phyloP scores from a whole-genome alignment of 2,329 filamentous ascomycete species.

The Xylaria polymorpha region DNA sequence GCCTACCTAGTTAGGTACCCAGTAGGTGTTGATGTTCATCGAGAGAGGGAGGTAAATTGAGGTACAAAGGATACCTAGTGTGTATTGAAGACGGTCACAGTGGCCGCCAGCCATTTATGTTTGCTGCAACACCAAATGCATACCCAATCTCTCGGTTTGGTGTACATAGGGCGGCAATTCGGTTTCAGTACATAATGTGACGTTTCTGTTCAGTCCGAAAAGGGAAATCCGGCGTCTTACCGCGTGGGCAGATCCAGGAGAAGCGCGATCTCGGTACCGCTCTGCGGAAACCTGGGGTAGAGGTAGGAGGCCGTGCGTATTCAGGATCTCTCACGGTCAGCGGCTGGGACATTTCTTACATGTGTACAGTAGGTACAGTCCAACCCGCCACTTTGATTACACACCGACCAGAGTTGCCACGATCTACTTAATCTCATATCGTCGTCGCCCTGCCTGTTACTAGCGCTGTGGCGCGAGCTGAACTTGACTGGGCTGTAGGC shows the following conservation, averaged over 20 bases:
- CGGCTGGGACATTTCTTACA: not conserved
- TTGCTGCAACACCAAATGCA: no score
- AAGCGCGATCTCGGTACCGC: constrained; percentile 4
- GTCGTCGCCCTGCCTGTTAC: not conserved
- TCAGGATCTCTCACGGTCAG: not conserved
- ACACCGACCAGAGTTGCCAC: not conserved
- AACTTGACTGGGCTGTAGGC: not conserved
- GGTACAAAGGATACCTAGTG: not conserved
- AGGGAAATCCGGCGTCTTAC: not conserved
- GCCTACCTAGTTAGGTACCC: not conserved
- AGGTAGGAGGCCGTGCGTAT: not conserved
- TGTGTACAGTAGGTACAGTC: not conserved
- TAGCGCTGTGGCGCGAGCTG: not conserved
- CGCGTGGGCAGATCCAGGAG: not conserved
- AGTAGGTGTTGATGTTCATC: not conserved
- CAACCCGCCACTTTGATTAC: no score
- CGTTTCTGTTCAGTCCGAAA: not conserved
- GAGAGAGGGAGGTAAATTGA: not conserved
- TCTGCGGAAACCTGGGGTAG: not conserved
- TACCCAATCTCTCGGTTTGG: not conserved
- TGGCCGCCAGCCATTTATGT: not conserved
- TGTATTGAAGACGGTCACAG: not conserved
- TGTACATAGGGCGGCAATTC: not conserved
- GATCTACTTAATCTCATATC: not conserved
- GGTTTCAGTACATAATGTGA: not conserved